A percentile compares a stretch with the other conserved stretches of the same genome.
phyloP scores from a whole-genome alignment of 805 yeast genomes.

The Candida ascalaphidarum region DNA sequence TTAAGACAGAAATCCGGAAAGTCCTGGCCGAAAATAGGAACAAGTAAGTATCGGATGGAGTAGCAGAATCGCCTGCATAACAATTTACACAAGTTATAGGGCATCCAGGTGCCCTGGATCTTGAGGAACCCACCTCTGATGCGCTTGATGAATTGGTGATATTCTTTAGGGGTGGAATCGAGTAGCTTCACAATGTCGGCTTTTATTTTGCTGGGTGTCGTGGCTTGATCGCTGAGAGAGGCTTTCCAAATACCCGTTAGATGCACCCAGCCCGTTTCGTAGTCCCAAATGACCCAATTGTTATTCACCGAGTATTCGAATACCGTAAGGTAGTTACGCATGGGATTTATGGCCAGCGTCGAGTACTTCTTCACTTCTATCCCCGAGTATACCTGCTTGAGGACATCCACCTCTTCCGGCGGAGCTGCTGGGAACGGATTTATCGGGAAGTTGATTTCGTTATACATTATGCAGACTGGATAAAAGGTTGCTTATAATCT shows the following conservation, averaged over 20 bases:
- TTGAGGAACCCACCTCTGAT: slow-evolving; percentile 87
- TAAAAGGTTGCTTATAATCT: no score
- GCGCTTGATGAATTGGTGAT: slow-evolving; percentile 55
- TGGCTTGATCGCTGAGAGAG: slow-evolving; percentile 11
- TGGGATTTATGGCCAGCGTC: slow-evolving; percentile 58
- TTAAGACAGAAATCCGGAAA: slow-evolving; percentile 55
- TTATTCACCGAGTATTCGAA: slow-evolving; percentile 62
- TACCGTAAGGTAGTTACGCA: slow-evolving; percentile 56
- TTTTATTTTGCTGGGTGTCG: slow-evolving; percentile 28
- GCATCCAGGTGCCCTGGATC: slow-evolving; percentile 93
- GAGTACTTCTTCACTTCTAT: slow-evolving; percentile 45
- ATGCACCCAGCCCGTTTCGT: slow-evolving; percentile 76
- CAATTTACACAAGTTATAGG: slow-evolving; percentile 55
- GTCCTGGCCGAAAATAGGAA: slow-evolving; percentile 70
- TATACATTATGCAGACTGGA: no score
- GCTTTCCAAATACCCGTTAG: slow-evolving; percentile 84
- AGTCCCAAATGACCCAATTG: slow-evolving; percentile 82
- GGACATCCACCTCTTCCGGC: no score
- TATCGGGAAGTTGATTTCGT: no score
- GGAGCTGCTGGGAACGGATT: no score
- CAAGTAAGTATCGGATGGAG: slow-evolving; percentile 62
- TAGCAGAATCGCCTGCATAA: slow-evolving; percentile 72
- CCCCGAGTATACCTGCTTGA: no score
- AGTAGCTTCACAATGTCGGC: slow-evolving; percentile 71
- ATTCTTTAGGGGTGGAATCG: slow-evolving; percentile 52